phyloP scores from a whole-genome alignment of 164 flowering plant genomes.

The Saururus chinensis region DNA sequence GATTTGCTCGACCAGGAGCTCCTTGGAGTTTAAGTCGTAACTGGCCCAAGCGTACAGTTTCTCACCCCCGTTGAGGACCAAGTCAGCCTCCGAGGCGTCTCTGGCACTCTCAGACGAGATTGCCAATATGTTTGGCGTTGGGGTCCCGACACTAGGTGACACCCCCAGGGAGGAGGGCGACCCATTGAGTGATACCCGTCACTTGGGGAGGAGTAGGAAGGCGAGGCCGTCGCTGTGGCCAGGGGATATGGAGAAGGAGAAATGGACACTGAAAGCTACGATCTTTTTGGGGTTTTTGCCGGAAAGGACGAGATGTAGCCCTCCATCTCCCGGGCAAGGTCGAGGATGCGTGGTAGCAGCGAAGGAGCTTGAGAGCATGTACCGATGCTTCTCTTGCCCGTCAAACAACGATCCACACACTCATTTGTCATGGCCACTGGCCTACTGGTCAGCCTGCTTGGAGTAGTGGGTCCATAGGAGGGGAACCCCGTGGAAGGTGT shows the following conservation, averaged over 20 bases:
- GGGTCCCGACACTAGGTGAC: conserved; percentile 35
- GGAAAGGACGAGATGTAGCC: too few species aligned
- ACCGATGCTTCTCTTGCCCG: conserved; percentile 20
- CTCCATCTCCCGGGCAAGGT: conserved; percentile 34
- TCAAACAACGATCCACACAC: not conserved
- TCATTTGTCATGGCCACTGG: not conserved
- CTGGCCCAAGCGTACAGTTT: conserved; percentile 62
- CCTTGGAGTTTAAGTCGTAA: conserved; percentile 51
- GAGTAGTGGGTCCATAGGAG: conserved; percentile 37
- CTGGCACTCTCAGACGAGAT: conserved; percentile 23
- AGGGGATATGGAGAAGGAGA: conserved; percentile 55
- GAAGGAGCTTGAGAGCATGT: conserved; percentile 41
- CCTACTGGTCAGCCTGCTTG: too few species aligned
- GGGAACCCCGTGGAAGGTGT: conserved; percentile 32
- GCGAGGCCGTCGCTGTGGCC: conserved; percentile 52
- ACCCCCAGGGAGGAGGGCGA: not conserved
- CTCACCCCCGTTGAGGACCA: conserved; percentile 40
- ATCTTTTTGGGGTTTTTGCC: conserved; percentile 32
- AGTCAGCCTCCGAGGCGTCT: conserved; percentile 31
- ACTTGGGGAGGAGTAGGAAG: conserved; percentile 39
- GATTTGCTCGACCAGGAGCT: conserved; percentile 46
- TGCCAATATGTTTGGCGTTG: conserved; percentile 38
- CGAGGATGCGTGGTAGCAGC: conserved; percentile 27
- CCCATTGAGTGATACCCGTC: conserved; percentile 12
- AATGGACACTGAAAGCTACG: conserved; percentile 54